Evolutionary conservation across 1,284 basidiomycete species (phyloP).

Genomic region (Grifola frondosa): DNA sequence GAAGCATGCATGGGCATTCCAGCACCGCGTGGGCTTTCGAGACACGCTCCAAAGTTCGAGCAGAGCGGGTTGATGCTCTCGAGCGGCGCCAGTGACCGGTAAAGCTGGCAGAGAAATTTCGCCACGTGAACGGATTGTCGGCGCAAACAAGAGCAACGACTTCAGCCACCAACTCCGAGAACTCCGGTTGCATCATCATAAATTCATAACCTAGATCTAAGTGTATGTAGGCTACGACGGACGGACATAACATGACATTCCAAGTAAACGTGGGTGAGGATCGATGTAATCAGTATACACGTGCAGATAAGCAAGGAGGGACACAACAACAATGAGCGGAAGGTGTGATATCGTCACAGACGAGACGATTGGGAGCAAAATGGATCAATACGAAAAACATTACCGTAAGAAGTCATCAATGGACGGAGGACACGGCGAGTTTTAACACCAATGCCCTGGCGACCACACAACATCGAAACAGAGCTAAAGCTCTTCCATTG

Average conservation of each 20-base stretch:
- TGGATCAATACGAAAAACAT: not conserved
- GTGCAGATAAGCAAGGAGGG: slow-evolving; percentile 13
- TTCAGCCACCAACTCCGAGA: slow-evolving; percentile 6
- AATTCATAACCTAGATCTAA: not conserved
- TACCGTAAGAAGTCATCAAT: not conserved
- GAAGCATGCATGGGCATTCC: slow-evolving; percentile 61
- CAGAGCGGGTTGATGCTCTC: slow-evolving; percentile 11
- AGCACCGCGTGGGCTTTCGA: slow-evolving; percentile 15
- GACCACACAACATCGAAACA: slow-evolving; percentile 13
- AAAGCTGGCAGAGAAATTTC: slow-evolving; percentile 11
- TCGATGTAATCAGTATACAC: slow-evolving; percentile 15
- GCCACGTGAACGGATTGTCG: slow-evolving; percentile 16
- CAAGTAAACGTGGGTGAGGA: slow-evolving; percentile 9
- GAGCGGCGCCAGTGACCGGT: not conserved
- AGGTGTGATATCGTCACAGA: too few species aligned
- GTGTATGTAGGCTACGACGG: not conserved
- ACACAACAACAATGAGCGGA: slow-evolving; percentile 10
- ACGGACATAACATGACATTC: slow-evolving; percentile 13
- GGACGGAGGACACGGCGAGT: not conserved
- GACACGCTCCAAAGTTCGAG: slow-evolving; percentile 9
- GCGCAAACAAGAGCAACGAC: slow-evolving; percentile 5
- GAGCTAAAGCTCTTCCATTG: slow-evolving; percentile 60
- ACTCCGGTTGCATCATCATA: not conserved
- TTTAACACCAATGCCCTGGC: not conserved
- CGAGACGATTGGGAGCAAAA: slow-evolving; percentile 1